phyloP scores from a whole-genome alignment of 108 stramenopile genomes.

The Conticribra guillardii region DNA sequence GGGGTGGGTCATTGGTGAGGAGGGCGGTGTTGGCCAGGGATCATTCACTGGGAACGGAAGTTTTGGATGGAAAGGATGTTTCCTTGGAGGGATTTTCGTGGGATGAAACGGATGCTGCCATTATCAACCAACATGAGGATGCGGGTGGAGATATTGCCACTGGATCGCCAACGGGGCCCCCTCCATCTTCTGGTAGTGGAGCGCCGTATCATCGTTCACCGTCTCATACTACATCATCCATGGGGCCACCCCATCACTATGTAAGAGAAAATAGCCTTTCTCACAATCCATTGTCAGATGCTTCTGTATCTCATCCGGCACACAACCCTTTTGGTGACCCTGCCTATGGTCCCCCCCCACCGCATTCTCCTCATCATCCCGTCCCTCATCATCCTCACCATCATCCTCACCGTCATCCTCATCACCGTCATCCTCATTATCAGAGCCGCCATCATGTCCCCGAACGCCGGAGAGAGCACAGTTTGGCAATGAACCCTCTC shows the following conservation, averaged over 20 bases:
- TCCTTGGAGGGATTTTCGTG: slow-evolving; percentile 81
- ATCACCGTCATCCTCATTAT: background rate
- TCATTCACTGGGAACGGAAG: slow-evolving; percentile 74
- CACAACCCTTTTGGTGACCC: slow-evolving; percentile 23
- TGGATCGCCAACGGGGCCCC: too few relatives aligned
- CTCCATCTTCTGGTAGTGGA: background rate
- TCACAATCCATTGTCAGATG: slow-evolving; percentile 61
- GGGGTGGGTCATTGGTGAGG: slow-evolving; percentile 15
- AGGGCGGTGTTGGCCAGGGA: slow-evolving; percentile 65
- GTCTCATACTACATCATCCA: background rate
- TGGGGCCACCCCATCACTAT: slow-evolving; percentile 39
- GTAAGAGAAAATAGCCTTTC: slow-evolving; percentile 53
- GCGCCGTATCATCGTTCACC: background rate
- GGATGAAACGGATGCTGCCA: slow-evolving; percentile 45
- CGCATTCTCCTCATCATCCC: slow-evolving; percentile 13
- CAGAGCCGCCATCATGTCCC: background rate
- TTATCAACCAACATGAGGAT: slow-evolving; percentile 2
- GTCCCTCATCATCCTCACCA: background rate
- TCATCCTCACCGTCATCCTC: background rate
- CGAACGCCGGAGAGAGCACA: slow-evolving; percentile 23
- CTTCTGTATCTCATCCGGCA: slow-evolving; percentile 49
- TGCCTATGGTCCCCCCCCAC: slow-evolving; percentile 29
- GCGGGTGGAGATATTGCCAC: too few relatives aligned
- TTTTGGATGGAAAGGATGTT: slow-evolving; percentile 48
- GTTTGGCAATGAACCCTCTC: slow-evolving; percentile 23